These are phyloP conservation scores for Syzygium aqueum DNA, from an alignment of 345 rosid species.

Conservation along the genomic window DNA sequence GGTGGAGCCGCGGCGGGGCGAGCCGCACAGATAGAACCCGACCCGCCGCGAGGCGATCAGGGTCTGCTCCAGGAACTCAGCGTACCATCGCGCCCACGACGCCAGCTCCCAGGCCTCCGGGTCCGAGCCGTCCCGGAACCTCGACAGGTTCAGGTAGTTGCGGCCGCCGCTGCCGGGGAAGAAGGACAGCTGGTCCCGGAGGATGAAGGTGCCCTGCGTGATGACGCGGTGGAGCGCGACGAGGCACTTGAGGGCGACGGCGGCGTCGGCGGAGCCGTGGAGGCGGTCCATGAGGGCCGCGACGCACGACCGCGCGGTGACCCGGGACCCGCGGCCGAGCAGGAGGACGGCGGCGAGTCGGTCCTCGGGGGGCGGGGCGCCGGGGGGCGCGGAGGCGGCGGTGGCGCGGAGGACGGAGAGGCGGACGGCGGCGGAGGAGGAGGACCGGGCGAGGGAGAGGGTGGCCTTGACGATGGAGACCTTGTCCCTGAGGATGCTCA, in stretches of 20 bases:
- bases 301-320: constrained; percentile 55
- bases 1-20: constrained; percentile 25
- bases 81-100: constrained; percentile 42
- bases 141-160: neutral
- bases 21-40: constrained; percentile 44
- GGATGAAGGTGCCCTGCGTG: constrained; percentile 15
- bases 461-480: constrained; percentile 3
- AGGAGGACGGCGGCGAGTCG: neutral
- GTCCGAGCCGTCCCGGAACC: constrained; percentile 5
- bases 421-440: constrained; percentile 29
- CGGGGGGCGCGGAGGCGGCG: neutral
- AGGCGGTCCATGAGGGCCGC: constrained; percentile 8
- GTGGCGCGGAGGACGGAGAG: constrained; percentile 22
- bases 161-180: neutral
- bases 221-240: constrained; percentile 1
- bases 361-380: neutral
- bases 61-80: constrained; percentile 12
- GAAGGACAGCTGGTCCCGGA: constrained; percentile 25
- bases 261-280: constrained; percentile 11
- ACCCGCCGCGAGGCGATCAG: constrained; percentile 44
- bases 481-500: constrained; percentile 9
- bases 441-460: constrained; percentile 5
- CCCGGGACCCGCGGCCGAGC: constrained; percentile 5
- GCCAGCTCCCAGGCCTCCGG: constrained; percentile 31
- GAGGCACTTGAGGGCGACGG: constrained; percentile 27